Evolutionary conservation across 2,329 filamentous ascomycete genomes (phyloP).

Genomic region (Exophiala alcalophila): DNA sequence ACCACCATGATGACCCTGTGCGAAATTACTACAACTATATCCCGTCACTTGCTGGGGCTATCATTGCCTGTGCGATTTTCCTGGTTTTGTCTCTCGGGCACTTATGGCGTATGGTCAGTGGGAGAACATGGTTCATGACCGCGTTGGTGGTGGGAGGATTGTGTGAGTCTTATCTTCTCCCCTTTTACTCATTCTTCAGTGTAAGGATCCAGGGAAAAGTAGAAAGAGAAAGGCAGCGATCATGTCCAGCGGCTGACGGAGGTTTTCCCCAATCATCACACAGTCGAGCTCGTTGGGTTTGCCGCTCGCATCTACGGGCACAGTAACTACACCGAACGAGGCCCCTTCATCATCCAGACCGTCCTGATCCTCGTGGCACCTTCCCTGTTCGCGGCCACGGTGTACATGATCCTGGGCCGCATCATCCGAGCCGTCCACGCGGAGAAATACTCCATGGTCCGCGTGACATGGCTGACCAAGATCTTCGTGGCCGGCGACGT

Average conservation of each 20-base stretch:
- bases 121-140: neutral
- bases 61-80: no score
- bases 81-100: no score
- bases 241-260: neutral
- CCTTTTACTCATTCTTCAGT: no score
- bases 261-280: neutral
- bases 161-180: neutral
- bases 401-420: conserved; percentile 43
- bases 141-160: neutral
- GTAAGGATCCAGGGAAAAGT: no score
- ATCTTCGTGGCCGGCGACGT: conserved; percentile 40
- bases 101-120: neutral
- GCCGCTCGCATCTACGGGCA: neutral
- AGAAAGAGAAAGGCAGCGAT: neutral
- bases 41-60: neutral
- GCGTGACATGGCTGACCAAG: conserved; percentile 37
- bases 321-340: neutral
- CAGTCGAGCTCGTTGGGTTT: neutral
- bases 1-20: no score
- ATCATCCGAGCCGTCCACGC: conserved; percentile 39
- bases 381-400: conserved; percentile 40
- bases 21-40: neutral
- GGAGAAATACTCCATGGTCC: conserved; percentile 38
- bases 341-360: neutral
- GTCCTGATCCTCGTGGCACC: conserved; percentile 40